Conservation (phyloP, 2,329 filamentous ascomycete species). For the Xylariales sp. region DNA sequence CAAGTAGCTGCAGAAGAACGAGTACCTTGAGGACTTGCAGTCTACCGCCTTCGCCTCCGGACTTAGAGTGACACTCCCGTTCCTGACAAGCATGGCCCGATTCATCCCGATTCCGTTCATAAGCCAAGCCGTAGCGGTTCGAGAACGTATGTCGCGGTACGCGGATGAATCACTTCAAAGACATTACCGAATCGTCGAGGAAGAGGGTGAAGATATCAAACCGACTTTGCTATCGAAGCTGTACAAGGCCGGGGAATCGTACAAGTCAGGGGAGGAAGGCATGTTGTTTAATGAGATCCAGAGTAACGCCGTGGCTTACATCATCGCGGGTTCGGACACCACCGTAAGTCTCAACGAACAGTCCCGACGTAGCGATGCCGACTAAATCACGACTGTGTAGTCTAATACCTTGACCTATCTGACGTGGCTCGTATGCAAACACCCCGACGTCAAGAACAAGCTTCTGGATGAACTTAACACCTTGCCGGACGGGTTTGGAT, state of each 20-base stretch:
- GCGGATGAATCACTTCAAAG: constrained; percentile 24
- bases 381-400: neutral
- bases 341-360: constrained; percentile 22
- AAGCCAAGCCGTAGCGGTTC: constrained; percentile 9
- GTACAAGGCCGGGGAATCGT: constrained; percentile 27
- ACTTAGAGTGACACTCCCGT: constrained; percentile 24
- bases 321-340: constrained; percentile 46
- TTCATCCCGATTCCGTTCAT: constrained; percentile 21
- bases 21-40: constrained; percentile 36
- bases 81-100: constrained; percentile 18
- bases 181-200: constrained; percentile 20
- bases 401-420: constrained; percentile 45
- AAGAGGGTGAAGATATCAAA: constrained; percentile 12
- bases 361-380: neutral
- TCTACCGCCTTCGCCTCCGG: constrained; percentile 17
- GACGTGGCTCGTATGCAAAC: constrained; percentile 32
- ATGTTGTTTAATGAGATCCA: constrained; percentile 28
- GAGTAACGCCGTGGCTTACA: constrained; percentile 30
- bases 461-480: constrained; percentile 31
- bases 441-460: constrained; percentile 22
- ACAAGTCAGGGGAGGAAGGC: constrained; percentile 30
- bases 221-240: constrained; percentile 33
- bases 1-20: constrained; percentile 29
- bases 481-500: constrained; percentile 27
- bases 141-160: constrained; percentile 18